These are phyloP conservation scores for Pseudophaeomoniella oleicola DNA, from an alignment of 2,329 filamentous ascomycete species.

Conservation along the genomic window DNA sequence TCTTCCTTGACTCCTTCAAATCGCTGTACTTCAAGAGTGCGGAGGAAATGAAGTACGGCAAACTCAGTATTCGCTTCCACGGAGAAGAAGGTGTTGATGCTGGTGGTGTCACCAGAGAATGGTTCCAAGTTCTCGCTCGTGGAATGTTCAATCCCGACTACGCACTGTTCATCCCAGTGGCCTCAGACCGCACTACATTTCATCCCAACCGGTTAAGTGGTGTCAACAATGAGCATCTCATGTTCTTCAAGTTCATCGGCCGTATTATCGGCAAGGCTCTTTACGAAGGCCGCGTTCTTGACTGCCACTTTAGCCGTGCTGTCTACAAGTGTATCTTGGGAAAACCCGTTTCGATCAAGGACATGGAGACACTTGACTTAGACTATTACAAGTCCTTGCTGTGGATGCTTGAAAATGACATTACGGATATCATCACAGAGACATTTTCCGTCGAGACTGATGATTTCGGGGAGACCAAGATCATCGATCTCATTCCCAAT, in stretches of 20 bases:
- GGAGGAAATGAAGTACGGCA: slow-evolving; percentile 98
- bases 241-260: slow-evolving; percentile 99
- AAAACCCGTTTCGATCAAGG: slow-evolving; percentile 90
- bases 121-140: slow-evolving; percentile 93
- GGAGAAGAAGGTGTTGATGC: slow-evolving; percentile 96
- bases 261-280: slow-evolving; percentile 96
- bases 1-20: slow-evolving; percentile 97
- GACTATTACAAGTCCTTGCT: slow-evolving; percentile 98
- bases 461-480: slow-evolving; percentile 77
- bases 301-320: slow-evolving; percentile 97
- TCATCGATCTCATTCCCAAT: slow-evolving; percentile 73
- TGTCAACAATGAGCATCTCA: slow-evolving; percentile 87
- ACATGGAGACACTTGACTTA: slow-evolving; percentile 96
- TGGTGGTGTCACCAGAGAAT: slow-evolving; percentile 92
- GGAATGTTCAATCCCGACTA: slow-evolving; percentile 99
- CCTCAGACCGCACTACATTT: slow-evolving; percentile 94
- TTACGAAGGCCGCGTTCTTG: slow-evolving; percentile 87
- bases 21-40: slow-evolving; percentile 94
- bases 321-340: slow-evolving; percentile 97
- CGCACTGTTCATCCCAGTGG: slow-evolving; percentile 88
- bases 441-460: slow-evolving; percentile 91
- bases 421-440: slow-evolving; percentile 93
- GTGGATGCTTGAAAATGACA: slow-evolving; percentile 98
- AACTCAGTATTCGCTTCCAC: slow-evolving; percentile 93
- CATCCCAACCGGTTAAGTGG: slow-evolving; percentile 90